Percentiles rank a stretch among this genome's conserved stretches.
Conservation (phyloP, 306 rosid genomes). For the Psophocarpus tetragonolobus region DNA sequence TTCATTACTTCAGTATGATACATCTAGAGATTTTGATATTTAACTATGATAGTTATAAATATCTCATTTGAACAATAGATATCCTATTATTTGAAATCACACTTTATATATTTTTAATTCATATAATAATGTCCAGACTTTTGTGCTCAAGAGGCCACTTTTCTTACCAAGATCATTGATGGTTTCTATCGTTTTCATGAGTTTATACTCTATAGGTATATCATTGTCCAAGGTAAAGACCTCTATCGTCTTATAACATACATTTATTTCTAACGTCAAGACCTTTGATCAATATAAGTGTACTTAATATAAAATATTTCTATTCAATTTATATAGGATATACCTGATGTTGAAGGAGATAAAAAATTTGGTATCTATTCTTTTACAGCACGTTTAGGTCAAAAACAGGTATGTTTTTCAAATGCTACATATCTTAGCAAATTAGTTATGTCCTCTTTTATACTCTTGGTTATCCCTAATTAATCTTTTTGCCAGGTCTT, state of each 20-base stretch:
- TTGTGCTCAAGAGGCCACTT: not conserved
- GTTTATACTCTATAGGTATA: not conserved
- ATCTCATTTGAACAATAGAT: not conserved
- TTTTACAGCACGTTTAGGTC: conserved; percentile 69
- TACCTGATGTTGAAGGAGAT: conserved; percentile 91
- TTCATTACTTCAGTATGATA: too few species aligned
- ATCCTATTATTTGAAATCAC: too few species aligned
- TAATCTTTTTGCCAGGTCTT: not conserved
- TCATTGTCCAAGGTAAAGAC: not conserved
- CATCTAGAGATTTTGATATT: too few species aligned
- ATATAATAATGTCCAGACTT: not conserved
- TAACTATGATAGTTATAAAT: too few species aligned
- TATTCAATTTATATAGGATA: conserved; percentile 48
- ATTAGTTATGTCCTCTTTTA: not conserved
- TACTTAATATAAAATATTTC: not conserved
- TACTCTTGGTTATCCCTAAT: not conserved
- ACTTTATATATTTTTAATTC: not conserved
- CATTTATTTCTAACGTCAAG: not conserved
- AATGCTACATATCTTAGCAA: not conserved
- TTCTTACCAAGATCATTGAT: not conserved
- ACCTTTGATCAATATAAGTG: not conserved
- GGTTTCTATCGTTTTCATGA: not conserved
- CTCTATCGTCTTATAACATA: not conserved
- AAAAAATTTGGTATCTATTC: conserved; percentile 61
- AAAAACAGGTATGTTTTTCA: conserved; percentile 43